phyloP scores from a whole-genome alignment of 345 rosid species.

The Linum lewisii region DNA sequence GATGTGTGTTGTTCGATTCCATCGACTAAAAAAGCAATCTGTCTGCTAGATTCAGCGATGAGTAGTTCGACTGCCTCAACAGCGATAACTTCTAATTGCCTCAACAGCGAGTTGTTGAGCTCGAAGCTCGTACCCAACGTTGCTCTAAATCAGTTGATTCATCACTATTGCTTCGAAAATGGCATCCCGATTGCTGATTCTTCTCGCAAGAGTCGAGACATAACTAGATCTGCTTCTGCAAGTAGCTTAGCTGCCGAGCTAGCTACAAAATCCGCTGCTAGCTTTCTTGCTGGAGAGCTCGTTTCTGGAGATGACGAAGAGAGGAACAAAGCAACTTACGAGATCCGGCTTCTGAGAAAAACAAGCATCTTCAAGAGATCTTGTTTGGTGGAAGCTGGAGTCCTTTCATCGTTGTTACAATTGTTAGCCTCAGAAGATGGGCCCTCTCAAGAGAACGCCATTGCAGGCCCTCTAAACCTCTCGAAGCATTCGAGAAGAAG shows the following conservation, averaged over 20 bases:
- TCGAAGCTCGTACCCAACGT: constrained; percentile 4
- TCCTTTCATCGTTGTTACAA: constrained; percentile 31
- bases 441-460: constrained; percentile 49
- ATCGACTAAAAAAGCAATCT: constrained; percentile 23
- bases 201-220: constrained; percentile 26
- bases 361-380: constrained; percentile 50
- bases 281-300: constrained; percentile 38
- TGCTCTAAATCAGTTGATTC: constrained; percentile 26
- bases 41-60: background rate
- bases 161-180: constrained; percentile 36
- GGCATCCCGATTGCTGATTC: constrained; percentile 22
- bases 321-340: constrained; percentile 44
- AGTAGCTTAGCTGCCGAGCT: constrained; percentile 56
- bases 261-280: constrained; percentile 37
- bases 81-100: constrained; percentile 20
- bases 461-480: constrained; percentile 54
- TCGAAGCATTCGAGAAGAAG: constrained; percentile 55
- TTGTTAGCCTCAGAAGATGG: constrained; percentile 23
- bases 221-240: constrained; percentile 20
- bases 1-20: constrained; percentile 44
- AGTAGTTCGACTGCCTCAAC: constrained; percentile 25
- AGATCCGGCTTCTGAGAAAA: constrained; percentile 61
- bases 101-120: constrained; percentile 2
- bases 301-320: constrained; percentile 27
- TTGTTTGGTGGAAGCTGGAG: constrained; percentile 63